Evolutionary conservation across 192 early-diverging fungal species (phyloP), one percentile per base, ranked within the genome.

Genomic region (Pilobolus umbonatus): DNA sequence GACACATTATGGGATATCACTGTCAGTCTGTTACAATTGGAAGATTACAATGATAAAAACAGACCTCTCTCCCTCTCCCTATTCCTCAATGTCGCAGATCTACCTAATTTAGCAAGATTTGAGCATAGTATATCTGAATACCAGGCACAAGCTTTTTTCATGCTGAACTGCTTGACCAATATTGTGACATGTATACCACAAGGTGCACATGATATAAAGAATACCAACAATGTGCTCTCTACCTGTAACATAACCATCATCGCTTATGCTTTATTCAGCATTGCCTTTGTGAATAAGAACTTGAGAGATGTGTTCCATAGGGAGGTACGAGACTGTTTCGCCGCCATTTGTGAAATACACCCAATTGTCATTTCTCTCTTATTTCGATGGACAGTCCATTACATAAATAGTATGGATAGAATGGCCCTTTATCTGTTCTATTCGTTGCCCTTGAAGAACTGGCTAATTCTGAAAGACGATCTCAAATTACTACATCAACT

Each of bases 371-470:
- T 76, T 2, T 74, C 72, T 0, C 65, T 68, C n/a, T 39, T 77
- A 0, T 51, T 80, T 12, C 55, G 56, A 7, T 75, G 71, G 57
- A 74, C 72, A 1, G 65, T 63, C n/a, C 46, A 45, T 9, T 24
- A 80, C 32, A 72, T 75, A 12, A 38, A 55, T 11, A 57, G 59
- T 1, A 77, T 80, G 56, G 70, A 68, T 8, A 44, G 64, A 10
- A 73, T 73, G 67, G 65, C 72, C 6, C 65, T 75, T 19, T 80
- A 80, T 49, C 30, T 80, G 14, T 80, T 80, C 40, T 70, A 64
- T 9, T 70, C 67, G 10, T 52, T 80, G 7, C 70, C 65, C 29
- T 31, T 80, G 28, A 61, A 65, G 3, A 55, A 70, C 24, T 80
- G 78, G 78, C 11, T 30, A 5, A 40, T 77, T n/a, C 38, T 60